A percentile compares a stretch with the other conserved stretches of the same genome.
Conservation (phyloP, 805 yeast genomes). For the Kluyveromyces nonfermentans region DNA sequence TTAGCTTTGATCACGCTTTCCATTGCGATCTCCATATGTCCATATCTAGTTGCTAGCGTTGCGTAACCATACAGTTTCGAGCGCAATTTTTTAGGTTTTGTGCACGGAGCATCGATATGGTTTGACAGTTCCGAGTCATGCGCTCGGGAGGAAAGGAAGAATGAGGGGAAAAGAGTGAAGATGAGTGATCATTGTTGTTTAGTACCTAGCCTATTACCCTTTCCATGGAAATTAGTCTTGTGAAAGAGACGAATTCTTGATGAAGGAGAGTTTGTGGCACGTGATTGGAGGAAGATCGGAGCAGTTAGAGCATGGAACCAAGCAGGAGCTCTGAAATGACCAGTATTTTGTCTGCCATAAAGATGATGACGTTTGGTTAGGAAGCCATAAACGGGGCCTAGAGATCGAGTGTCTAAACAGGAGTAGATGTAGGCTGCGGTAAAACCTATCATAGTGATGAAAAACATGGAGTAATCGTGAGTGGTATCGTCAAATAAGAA, state of each 20-base stretch:
- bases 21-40: neutral
- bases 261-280: conserved; percentile 1
- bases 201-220: conserved; percentile 31
- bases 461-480: conserved; percentile 34
- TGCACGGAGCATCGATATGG: neutral
- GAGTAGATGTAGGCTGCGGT: conserved; percentile 49
- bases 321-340: conserved; percentile 10
- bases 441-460: conserved; percentile 41
- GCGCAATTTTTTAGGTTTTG: neutral
- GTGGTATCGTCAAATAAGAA: conserved; percentile 36
- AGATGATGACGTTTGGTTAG: conserved; percentile 8
- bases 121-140: neutral
- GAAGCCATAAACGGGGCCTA: conserved; percentile 37
- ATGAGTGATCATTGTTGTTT: neutral
- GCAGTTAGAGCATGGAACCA: conserved; percentile 5
- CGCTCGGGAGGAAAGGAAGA: neutral
- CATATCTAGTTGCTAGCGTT: neutral
- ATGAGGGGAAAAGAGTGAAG: neutral
- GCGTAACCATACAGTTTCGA: neutral
- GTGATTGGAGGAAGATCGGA: conserved; percentile 4
- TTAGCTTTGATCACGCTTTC: neutral
- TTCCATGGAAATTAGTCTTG: conserved; percentile 15
- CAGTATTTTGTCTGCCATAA: conserved; percentile 5
- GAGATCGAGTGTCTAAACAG: conserved; percentile 51
- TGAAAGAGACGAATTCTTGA: neutral